Percentiles rank a stretch among this genome's conserved stretches.
Conservation (phyloP, 257 asterid species). For the Jasminum sambac region DNA sequence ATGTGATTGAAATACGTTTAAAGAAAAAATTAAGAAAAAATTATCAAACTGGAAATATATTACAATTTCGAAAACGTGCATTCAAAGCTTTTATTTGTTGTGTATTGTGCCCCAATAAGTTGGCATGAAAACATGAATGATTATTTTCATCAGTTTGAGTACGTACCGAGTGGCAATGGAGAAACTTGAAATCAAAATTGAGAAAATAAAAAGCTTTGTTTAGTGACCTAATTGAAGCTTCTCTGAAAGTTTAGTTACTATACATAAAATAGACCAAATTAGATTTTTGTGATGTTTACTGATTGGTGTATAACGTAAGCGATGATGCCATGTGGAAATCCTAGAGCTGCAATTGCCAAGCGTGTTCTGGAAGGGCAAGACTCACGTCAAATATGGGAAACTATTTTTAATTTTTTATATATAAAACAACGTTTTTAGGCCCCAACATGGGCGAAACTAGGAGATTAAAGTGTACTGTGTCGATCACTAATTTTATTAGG, state of each 20-base stretch:
- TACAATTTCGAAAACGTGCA: no score
- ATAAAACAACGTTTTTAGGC: no score
- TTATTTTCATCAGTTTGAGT: neutral
- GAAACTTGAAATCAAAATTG: neutral
- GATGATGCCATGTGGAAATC: slow-evolving; percentile 28
- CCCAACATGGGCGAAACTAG: no score
- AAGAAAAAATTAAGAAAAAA: no score
- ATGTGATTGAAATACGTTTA: no score
- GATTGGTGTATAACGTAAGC: slow-evolving; percentile 5
- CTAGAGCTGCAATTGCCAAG: neutral
- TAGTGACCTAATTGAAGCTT: neutral
- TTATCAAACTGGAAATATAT: no score
- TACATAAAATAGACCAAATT: neutral
- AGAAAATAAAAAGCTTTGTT: neutral
- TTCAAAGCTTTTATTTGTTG: no score
- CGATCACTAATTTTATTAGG: no score
- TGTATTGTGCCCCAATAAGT: no score
- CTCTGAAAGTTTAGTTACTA: neutral
- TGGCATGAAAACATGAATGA: neutral
- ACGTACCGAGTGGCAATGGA: neutral
- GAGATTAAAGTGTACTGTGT: no score
- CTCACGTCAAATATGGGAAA: no score
- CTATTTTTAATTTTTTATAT: no score
- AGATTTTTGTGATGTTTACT: neutral
- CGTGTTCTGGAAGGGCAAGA: neutral